Base-by-base conservation (phyloP, 106 monocot species). In the Hemerocallis citrina region DNA sequence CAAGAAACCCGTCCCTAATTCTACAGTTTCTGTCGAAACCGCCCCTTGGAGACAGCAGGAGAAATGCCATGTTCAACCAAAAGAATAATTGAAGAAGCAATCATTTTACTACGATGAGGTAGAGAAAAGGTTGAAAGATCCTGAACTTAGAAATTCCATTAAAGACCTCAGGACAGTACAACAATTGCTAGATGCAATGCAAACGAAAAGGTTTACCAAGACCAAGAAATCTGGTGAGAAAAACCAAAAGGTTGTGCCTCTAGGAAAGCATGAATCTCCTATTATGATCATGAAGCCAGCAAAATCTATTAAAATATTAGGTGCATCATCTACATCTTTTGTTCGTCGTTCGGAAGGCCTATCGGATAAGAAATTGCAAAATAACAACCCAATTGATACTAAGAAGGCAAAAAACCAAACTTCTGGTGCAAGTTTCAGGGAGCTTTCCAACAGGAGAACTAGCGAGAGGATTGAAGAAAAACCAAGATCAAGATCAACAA, bases 261-360 rank as follows among this genome's bases (percentile, higher is more conserved):
- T 36, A 24, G 74, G 57, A 68, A 41, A 62, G 42, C 63, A 61
- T 34, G 81, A 88, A 22, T 74, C 84, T 61, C 84, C 96, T 3
- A 96, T 96, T 52, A 84, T 88, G 25, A 81, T 88, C 14, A 85
- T 88, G 81, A 91, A 82, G 57, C 84, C 91, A 10, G 77, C 72
- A 31, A 91, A 70, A 43, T 82, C 70, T 52, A 15, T 73, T 21
- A 62, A 37, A 49, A 71, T 17, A 78, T 51, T 62, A 15, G 62
- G 43, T 24, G n/a, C n/a, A n/a, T 20, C 44, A 52, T 31, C 73
- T 34, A 5, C 71, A 50, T 34, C 69, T n/a, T 44, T 74, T 6
- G 61, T 63, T 24, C 59, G 57, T 61, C 77, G 62, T 50, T n/a
- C n/a, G n/a, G n/a, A n/a, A n/a, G n/a, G n/a, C n/a, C n/a, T n/a